phyloP scores from a whole-genome alignment of 495 filamentous ascomycete species.

The Talaromyces wortmannii region DNA sequence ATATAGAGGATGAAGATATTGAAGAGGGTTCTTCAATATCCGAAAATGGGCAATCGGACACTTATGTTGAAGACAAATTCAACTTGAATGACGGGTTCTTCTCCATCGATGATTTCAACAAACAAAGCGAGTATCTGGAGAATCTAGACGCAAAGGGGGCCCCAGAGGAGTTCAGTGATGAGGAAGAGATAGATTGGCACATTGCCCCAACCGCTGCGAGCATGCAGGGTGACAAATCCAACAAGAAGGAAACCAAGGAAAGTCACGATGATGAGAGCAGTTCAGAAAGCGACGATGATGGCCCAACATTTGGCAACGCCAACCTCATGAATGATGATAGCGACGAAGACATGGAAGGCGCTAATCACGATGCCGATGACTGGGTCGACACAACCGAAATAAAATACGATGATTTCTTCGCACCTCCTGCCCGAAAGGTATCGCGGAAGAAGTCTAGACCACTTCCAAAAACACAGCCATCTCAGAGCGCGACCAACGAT shows the following conservation, averaged over 20 bases:
- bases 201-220: slow-evolving; percentile 50
- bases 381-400: slow-evolving; percentile 76
- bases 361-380: slow-evolving; percentile 34
- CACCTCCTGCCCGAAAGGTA: slow-evolving; percentile 67
- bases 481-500: slow-evolving; percentile 9
- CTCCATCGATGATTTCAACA: slow-evolving; percentile 97
- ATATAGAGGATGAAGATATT: slow-evolving; percentile 16
- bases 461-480: slow-evolving; percentile 44
- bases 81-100: slow-evolving; percentile 95
- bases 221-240: slow-evolving; percentile 7
- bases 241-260: slow-evolving; percentile 9
- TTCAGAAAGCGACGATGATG: slow-evolving; percentile 61
- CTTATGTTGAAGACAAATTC: slow-evolving; percentile 51
- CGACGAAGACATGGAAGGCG: slow-evolving; percentile 43
- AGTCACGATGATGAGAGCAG: slow-evolving; percentile 28
- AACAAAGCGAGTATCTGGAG: slow-evolving; percentile 79
- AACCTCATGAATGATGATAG: slow-evolving; percentile 53
- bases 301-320: slow-evolving; percentile 69
- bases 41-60: slow-evolving; percentile 8
- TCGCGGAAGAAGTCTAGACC: slow-evolving; percentile 40
- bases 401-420: slow-evolving; percentile 86
- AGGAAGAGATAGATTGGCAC: slow-evolving; percentile 82
- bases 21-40: slow-evolving; percentile 8
- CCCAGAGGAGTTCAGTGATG: slow-evolving; percentile 52
- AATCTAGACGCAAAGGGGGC: slow-evolving; percentile 68